phyloP scores from a whole-genome alignment of 2,329 filamentous ascomycete species.

The Chaetomium olivaceum region DNA sequence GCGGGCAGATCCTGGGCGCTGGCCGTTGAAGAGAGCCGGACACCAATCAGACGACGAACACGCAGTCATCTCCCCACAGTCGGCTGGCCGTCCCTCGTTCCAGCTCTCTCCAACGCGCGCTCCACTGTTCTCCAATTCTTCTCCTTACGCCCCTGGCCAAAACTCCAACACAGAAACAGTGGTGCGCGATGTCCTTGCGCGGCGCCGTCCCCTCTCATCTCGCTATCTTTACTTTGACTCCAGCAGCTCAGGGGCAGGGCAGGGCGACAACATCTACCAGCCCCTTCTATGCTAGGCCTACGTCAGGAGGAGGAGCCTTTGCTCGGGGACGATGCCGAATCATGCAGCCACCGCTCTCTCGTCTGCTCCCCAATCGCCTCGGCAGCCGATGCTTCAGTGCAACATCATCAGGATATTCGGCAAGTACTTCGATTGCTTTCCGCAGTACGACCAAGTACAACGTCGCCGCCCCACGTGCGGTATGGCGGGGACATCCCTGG shows the following conservation, averaged over 20 bases:
- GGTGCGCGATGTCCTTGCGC: conserved; percentile 11
- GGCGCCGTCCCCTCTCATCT: conserved; percentile 22
- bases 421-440: conserved; percentile 28
- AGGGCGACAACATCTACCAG: not conserved
- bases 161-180: conserved; percentile 14
- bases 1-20: conserved; percentile 25
- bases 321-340: conserved; percentile 18
- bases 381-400: conserved; percentile 29
- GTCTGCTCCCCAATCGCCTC: conserved; percentile 19
- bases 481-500: conserved; percentile 16
- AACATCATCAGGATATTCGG: conserved; percentile 34
- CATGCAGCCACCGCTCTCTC: conserved; percentile 21
- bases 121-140: conserved; percentile 26
- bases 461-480: conserved; percentile 30
- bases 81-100: conserved; percentile 31
- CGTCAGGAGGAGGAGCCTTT: not conserved
- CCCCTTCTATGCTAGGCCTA: not conserved
- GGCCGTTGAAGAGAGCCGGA: conserved; percentile 23
- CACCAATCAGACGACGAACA: conserved; percentile 23
- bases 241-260: not conserved
- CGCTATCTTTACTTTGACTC: conserved; percentile 8
- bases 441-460: conserved; percentile 30
- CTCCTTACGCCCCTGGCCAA: conserved; percentile 15
- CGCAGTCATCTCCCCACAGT: conserved; percentile 21
- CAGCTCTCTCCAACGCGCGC: conserved; percentile 18